Evolutionary conservation across 805 yeast species (phyloP).

Genomic region (Lipomyces kockii): DNA sequence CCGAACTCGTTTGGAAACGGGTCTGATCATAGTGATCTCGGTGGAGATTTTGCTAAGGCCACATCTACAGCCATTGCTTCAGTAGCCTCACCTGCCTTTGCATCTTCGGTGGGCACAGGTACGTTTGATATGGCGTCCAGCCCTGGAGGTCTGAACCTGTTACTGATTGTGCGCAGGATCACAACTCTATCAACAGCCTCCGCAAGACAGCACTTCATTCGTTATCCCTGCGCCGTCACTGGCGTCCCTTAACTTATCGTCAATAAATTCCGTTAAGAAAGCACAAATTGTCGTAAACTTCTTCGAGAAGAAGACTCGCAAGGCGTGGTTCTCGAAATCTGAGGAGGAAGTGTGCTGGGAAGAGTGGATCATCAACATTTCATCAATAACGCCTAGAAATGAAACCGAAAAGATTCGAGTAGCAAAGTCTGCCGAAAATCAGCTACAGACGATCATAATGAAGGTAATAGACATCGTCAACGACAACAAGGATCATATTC

Average conservation of each 20-base stretch:
- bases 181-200: constrained; percentile 1
- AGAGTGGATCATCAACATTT: constrained; percentile 63
- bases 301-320: constrained; percentile 43
- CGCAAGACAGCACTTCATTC: constrained; percentile 4
- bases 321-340: constrained; percentile 61
- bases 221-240: constrained; percentile 28
- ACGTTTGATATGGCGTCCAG: no score
- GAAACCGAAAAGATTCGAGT: constrained; percentile 28
- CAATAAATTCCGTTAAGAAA: constrained; percentile 14
- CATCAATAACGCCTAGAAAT: constrained; percentile 48
- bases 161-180: neutral
- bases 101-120: neutral
- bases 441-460: constrained; percentile 51
- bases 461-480: constrained; percentile 60
- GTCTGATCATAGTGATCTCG: neutral
- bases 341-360: constrained; percentile 67
- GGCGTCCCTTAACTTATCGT: constrained; percentile 24
- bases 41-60: neutral
- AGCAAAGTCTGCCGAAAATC: constrained; percentile 33
- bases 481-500: constrained; percentile 66
- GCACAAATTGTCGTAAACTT: constrained; percentile 36
- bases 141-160: neutral
- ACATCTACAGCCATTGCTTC: neutral
- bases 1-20: neutral
- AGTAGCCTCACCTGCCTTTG: neutral